phyloP scores from a whole-genome alignment of 352 stramenopile species.

The Pythium rhizo-oryzae region DNA sequence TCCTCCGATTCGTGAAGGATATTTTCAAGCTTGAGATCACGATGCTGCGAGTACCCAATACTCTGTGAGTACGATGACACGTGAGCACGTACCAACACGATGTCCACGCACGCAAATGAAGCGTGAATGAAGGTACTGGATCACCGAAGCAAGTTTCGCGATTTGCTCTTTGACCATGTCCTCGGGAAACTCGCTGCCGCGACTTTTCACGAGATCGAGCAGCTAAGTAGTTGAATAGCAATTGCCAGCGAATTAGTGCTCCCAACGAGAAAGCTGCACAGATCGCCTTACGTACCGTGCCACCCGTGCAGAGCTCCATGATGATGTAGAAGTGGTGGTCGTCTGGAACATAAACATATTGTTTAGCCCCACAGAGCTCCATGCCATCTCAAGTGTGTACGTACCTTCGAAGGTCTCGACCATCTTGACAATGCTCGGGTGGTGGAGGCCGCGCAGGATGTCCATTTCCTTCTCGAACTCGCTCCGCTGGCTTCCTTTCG shows the following conservation, averaged over 20 bases:
- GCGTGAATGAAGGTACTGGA: slow-evolving; percentile 81
- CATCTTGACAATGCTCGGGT: slow-evolving; percentile 83
- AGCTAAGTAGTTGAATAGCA: slow-evolving; percentile 32
- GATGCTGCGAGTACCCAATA: slow-evolving; percentile 43
- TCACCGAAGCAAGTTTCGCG: slow-evolving; percentile 65
- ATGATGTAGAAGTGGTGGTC: slow-evolving; percentile 84
- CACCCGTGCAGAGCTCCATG: slow-evolving; percentile 77
- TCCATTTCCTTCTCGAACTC: slow-evolving; percentile 84
- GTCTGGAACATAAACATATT: slow-evolving; percentile 21
- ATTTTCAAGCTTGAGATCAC: slow-evolving; percentile 83
- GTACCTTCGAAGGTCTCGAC: slow-evolving; percentile 71
- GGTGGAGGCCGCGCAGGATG: slow-evolving; percentile 71
- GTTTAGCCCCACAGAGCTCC: too few relatives aligned
- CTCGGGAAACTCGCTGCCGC: slow-evolving; percentile 51
- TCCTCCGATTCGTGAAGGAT: slow-evolving; percentile 69
- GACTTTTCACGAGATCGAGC: slow-evolving; percentile 60
- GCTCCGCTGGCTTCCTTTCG: slow-evolving; percentile 55
- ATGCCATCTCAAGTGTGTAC: background rate
- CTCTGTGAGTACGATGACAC: background rate
- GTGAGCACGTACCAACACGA: background rate
- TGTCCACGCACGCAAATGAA: slow-evolving; percentile 68
- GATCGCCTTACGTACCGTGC: slow-evolving; percentile 66
- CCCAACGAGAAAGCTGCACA: too few relatives aligned
- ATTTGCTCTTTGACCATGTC: slow-evolving; percentile 61
- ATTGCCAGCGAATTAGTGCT: too few relatives aligned